phyloP scores from a whole-genome alignment of 148 eudicot species.

The Camellia granthamiana region DNA sequence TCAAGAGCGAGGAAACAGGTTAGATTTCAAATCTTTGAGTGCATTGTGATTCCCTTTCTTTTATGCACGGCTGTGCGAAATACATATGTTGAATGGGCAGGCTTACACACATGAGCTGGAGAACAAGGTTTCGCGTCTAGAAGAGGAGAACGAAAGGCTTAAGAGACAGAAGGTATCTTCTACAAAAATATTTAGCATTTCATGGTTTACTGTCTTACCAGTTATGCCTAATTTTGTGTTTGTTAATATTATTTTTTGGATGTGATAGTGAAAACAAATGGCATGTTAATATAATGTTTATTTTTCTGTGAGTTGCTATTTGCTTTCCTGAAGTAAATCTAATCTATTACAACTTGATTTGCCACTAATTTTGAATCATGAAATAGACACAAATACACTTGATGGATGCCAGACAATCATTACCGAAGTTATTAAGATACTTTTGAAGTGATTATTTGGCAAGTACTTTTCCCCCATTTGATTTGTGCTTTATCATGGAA shows the following conservation, averaged over 20 bases:
- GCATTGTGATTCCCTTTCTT: background rate
- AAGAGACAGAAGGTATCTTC: constrained; percentile 62
- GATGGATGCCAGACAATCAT: background rate
- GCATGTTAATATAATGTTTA: background rate
- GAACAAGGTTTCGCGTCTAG: constrained; percentile 81
- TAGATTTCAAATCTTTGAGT: background rate
- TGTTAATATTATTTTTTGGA: background rate
- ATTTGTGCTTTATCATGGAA: background rate
- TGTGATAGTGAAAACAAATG: background rate
- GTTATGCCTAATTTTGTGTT: background rate
- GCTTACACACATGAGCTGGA: constrained; percentile 96
- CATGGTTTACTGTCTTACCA: background rate
- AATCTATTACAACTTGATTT: background rate
- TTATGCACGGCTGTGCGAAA: background rate
- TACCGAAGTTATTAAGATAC: background rate
- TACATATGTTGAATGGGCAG: constrained; percentile 39
- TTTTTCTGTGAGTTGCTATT: background rate
- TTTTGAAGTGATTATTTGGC: background rate
- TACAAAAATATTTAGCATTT: background rate
- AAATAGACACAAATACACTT: background rate
- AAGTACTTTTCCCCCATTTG: background rate
- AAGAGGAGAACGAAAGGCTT: constrained; percentile 91
- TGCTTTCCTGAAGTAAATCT: background rate
- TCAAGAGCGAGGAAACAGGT: constrained; percentile 99
- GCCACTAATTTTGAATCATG: background rate